A percentile compares a stretch with the other conserved stretches of the same genome.
Conservation (phyloP, 495 filamentous ascomycete genomes). For the Daldinia bambusicola region DNA sequence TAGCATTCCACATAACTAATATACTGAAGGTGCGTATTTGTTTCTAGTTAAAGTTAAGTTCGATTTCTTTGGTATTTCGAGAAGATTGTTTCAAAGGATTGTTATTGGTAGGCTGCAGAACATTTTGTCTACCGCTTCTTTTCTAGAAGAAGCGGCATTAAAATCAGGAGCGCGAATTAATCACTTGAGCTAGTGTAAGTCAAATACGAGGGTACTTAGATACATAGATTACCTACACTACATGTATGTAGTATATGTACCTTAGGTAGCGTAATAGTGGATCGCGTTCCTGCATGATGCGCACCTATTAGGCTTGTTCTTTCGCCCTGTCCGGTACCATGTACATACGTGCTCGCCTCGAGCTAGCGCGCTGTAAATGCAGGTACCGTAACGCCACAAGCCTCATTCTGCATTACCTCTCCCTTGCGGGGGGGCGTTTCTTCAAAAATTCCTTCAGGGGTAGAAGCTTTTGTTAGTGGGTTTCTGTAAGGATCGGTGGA, state of each 20-base stretch:
- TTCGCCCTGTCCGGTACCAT: slow-evolving; percentile 7
- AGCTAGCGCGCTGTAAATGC: not conserved
- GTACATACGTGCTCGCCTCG: not conserved
- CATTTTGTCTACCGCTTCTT: too few species aligned
- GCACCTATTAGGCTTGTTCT: slow-evolving; percentile 29
- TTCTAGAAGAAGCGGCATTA: not conserved
- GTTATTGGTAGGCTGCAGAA: not conserved
- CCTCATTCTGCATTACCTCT: not conserved
- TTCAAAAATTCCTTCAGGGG: not conserved
- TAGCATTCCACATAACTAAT: not conserved
- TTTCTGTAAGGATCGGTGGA: slow-evolving; percentile 28
- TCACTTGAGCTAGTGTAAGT: not conserved
- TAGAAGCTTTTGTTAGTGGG: slow-evolving; percentile 6
- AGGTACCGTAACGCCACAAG: slow-evolving; percentile 19
- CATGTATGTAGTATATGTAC: too few species aligned
- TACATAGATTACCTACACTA: not conserved
- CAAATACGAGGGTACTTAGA: not conserved
- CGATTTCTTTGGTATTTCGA: not conserved
- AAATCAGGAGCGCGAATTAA: slow-evolving; percentile 9
- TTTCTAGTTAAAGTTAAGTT: not conserved
- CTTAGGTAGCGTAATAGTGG: not conserved
- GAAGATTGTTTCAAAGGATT: not conserved
- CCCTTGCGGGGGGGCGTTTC: not conserved
- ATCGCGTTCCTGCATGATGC: slow-evolving; percentile 33
- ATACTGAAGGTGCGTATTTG: too few species aligned